A percentile compares a stretch with the other conserved stretches of the same genome.
Conservation (phyloP, 495 filamentous ascomycete genomes). For the Penicillium macrosclerotiorum region DNA sequence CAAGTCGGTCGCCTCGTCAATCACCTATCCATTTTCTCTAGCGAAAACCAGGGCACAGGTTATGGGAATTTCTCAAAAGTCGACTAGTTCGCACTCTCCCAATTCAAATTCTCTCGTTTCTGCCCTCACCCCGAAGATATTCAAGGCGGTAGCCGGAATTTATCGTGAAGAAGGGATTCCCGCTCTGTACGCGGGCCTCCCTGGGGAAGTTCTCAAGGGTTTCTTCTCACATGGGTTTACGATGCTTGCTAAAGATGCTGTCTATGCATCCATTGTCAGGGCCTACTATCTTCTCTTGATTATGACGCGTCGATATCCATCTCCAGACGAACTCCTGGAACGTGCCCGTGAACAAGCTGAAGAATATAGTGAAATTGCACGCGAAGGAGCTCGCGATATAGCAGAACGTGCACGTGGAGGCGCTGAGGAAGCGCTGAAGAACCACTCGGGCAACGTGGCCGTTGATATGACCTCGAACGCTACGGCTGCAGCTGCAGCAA, state of each 20-base stretch:
- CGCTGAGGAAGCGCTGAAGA: conserved; percentile 26
- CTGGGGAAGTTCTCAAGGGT: conserved; percentile 74
- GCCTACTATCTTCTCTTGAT: conserved; percentile 56
- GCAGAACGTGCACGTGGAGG: conserved; percentile 31
- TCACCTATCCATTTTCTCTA: conserved; percentile 85
- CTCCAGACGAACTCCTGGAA: conserved; percentile 41
- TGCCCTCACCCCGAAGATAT: conserved; percentile 50
- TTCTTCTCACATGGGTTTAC: conserved; percentile 86
- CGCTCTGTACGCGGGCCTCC: conserved; percentile 75
- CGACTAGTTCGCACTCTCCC: background rate
- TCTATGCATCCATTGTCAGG: conserved; percentile 72
- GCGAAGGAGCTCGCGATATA: conserved; percentile 41
- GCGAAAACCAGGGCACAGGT: conserved; percentile 76
- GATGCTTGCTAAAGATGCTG: conserved; percentile 82
- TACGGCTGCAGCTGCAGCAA: conserved; percentile 7
- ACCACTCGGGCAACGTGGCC: conserved; percentile 25
- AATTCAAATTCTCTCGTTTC: conserved; percentile 9
- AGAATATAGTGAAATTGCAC: conserved; percentile 43
- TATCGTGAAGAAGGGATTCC: conserved; percentile 62
- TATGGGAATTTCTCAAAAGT: conserved; percentile 16
- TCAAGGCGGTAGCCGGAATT: conserved; percentile 62
- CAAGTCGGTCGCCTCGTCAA: conserved; percentile 72
- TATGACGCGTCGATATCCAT: conserved; percentile 39
- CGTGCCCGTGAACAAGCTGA: conserved; percentile 44
- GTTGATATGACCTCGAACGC: conserved; percentile 36